These are phyloP conservation scores for Vitis labrusca DNA, from an alignment of 164 flowering plant genomes.

Conservation along the genomic window DNA sequence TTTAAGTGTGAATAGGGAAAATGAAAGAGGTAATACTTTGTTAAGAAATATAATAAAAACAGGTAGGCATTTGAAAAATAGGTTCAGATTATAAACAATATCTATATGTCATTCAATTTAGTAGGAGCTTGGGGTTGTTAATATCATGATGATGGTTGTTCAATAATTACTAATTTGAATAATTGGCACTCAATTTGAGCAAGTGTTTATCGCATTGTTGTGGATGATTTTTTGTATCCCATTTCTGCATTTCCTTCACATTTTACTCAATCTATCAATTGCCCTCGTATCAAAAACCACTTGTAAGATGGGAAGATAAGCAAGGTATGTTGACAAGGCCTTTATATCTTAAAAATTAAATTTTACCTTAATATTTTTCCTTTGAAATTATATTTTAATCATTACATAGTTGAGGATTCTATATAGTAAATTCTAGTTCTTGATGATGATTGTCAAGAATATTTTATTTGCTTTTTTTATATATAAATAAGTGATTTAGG, in stretches of 20 bases:
- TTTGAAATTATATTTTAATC: not conserved
- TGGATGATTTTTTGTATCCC: constrained; percentile 87
- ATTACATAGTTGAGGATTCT: no score
- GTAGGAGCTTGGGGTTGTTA: not conserved
- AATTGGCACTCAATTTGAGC: constrained; percentile 19
- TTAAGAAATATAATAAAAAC: no score
- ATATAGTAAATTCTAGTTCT: no score
- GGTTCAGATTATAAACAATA: no score
- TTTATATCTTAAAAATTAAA: not conserved
- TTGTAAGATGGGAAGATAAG: constrained; percentile 82
- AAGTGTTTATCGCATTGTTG: constrained; percentile 92
- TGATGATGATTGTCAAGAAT: no score
- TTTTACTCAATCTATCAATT: constrained; percentile 85
- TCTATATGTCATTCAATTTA: no score
- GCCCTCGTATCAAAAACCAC: constrained; percentile 91
- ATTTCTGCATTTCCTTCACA: constrained; percentile 84
- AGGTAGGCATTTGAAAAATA: no score
- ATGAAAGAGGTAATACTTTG: no score
- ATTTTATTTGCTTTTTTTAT: no score
- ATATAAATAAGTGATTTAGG: no score
- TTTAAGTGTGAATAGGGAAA: no score
- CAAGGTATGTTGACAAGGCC: constrained; percentile 49
- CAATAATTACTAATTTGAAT: not conserved
- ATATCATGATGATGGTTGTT: not conserved
- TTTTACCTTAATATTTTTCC: not conserved